These are phyloP conservation scores for Beauveria caledonica DNA, from an alignment of 2,329 filamentous ascomycete species.

Conservation along the genomic window DNA sequence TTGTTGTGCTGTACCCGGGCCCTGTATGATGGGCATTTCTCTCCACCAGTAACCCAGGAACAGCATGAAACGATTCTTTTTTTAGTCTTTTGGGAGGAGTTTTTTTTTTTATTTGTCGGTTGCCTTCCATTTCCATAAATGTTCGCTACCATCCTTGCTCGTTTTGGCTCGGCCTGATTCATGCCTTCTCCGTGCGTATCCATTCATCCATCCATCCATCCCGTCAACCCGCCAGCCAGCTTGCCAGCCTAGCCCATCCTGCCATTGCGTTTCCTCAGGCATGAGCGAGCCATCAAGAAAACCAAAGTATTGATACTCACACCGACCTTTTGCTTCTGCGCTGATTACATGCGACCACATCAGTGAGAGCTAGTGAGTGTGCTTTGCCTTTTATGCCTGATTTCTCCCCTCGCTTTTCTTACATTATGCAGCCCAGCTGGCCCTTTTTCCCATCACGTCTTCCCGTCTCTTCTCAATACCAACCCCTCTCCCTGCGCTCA, in stretches of 20 bases:
- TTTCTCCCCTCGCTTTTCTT: not conserved
- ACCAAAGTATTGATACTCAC: not conserved
- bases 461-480: not conserved
- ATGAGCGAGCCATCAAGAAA: not conserved
- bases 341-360: not conserved
- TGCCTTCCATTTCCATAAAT: not conserved
- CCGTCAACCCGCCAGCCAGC: not conserved
- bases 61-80: not conserved
- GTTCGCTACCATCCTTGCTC: not conserved
- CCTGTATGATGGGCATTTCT: too few species aligned
- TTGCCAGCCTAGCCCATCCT: not conserved
- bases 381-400: not conserved
- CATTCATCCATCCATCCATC: conserved; percentile 2
- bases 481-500: not conserved
- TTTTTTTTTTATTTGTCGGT: not conserved
- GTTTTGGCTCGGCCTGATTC: not conserved
- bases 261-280: not conserved
- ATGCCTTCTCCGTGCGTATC: not conserved
- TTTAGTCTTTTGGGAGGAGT: not conserved
- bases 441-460: not conserved
- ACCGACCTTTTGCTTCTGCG: conserved; percentile 6
- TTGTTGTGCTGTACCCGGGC: too few species aligned
- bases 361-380: not conserved
- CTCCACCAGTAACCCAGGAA: too few species aligned
- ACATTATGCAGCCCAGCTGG: not conserved